Evolutionary conservation across 2,329 filamentous ascomycete genomes (phyloP).

Genomic region (Phyllosticta paracitricarpa): DNA sequence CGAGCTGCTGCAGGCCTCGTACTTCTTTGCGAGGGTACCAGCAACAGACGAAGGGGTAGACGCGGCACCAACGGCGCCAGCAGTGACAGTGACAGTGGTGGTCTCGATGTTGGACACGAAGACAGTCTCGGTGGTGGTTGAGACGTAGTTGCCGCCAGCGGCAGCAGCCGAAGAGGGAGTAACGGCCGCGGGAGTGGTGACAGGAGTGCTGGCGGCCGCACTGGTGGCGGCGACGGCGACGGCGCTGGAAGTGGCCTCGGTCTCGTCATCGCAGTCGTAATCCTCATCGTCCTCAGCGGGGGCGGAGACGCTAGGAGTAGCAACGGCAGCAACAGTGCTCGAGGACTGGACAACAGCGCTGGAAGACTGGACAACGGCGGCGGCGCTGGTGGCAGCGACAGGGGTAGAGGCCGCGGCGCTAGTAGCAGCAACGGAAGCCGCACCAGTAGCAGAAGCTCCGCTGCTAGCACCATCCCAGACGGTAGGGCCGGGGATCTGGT

Average conservation of each 20-base stretch:
- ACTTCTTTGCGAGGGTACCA: constrained; percentile 12
- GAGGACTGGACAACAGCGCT: constrained; percentile 12
- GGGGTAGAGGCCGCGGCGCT: constrained; percentile 12
- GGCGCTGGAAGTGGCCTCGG: constrained; percentile 10
- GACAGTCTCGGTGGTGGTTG: not conserved
- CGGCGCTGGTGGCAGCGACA: constrained; percentile 6
- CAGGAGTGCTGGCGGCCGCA: constrained; percentile 10
- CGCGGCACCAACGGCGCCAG: constrained; percentile 7
- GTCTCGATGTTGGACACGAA: constrained; percentile 17
- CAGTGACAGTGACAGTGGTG: constrained; percentile 15
- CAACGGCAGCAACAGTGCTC: constrained; percentile 10
- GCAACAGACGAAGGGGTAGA: not conserved
- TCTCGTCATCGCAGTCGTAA: constrained; percentile 12
- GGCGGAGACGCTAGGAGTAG: not conserved
- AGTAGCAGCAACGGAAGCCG: constrained; percentile 15
- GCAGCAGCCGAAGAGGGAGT: constrained; percentile 11
- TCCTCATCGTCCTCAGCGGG: not conserved
- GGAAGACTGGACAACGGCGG: constrained; percentile 14
- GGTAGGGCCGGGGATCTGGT: constrained; percentile 35
- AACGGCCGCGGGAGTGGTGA: constrained; percentile 4
- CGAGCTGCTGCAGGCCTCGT: constrained; percentile 8
- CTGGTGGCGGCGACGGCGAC: constrained; percentile 10
- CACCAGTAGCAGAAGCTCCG: constrained; percentile 1
- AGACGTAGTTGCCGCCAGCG: constrained; percentile 7
- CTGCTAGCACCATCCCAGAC: constrained; percentile 25